Conservation (phyloP, 306 rosid species). For the Dryas drummondii region DNA sequence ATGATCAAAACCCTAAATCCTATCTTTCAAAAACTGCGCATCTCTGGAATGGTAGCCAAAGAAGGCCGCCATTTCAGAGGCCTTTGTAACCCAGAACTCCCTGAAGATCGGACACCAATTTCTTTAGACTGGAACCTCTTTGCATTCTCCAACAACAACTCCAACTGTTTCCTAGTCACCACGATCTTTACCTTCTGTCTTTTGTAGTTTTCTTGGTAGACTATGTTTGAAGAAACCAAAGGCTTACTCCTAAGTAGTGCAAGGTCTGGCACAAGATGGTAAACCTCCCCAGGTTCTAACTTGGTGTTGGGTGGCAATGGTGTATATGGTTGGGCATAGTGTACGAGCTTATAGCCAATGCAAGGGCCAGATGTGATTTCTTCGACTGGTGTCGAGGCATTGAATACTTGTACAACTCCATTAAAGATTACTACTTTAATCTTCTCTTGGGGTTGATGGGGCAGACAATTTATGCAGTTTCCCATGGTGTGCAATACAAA, state of each 20-base stretch:
- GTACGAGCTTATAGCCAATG: constrained; percentile 17
- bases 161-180: constrained; percentile 51
- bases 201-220: constrained; percentile 25
- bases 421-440: constrained; percentile 20
- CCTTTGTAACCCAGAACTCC: constrained; percentile 22
- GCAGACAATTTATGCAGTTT: constrained; percentile 39
- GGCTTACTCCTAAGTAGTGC: constrained; percentile 29
- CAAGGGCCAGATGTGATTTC: constrained; percentile 28
- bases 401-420: constrained; percentile 31
- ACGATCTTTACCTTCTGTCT: constrained; percentile 52
- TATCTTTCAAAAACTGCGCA: constrained; percentile 30
- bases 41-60: constrained; percentile 53
- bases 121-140: constrained; percentile 29
- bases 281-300: constrained; percentile 41
- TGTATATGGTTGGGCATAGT: constrained; percentile 6
- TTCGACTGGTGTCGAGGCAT: constrained; percentile 21
- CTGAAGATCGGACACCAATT: constrained; percentile 14
- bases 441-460: constrained; percentile 32
- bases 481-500: constrained; percentile 50
- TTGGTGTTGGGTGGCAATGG: constrained; percentile 24
- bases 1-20: neutral
- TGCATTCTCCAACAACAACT: constrained; percentile 45
- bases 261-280: constrained; percentile 35
- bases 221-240: constrained; percentile 21
- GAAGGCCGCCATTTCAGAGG: constrained; percentile 54